Conservation (phyloP, 495 filamentous ascomycete genomes). For the Ramalina intermedia region DNA sequence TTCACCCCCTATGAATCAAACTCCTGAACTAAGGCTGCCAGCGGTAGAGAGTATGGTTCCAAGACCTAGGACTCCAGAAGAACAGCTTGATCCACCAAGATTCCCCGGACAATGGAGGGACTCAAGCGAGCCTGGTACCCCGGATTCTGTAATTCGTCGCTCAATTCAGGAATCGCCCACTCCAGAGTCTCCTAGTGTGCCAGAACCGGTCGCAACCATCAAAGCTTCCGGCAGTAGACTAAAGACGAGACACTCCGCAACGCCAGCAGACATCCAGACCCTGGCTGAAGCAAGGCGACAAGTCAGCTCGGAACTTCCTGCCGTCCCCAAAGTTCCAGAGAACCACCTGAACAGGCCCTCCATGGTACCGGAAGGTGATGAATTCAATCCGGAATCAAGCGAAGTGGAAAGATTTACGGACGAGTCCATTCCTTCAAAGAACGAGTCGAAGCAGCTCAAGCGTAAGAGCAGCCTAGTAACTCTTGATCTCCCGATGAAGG, state of each 20-base stretch:
- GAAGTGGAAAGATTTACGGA: conserved; percentile 2
- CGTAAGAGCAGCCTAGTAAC: conserved; percentile 39
- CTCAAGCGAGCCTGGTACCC: conserved; percentile 59
- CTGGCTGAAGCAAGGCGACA: conserved; percentile 82
- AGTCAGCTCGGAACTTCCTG: conserved; percentile 51
- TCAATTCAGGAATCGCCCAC: conserved; percentile 34
- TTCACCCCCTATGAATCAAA: not conserved
- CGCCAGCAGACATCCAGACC: conserved; percentile 65
- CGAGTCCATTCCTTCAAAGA: conserved; percentile 4
- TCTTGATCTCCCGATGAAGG: conserved; percentile 53
- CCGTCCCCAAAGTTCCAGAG: conserved; percentile 47
- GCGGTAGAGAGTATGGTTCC: conserved; percentile 23
- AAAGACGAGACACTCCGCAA: conserved; percentile 79
- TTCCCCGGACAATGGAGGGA: conserved; percentile 30
- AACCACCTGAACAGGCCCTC: conserved; percentile 37
- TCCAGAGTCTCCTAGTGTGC: conserved; percentile 46
- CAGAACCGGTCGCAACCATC: conserved; percentile 79
- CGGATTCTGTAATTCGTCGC: conserved; percentile 87
- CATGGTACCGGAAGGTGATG: conserved; percentile 24
- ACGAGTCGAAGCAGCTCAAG: conserved; percentile 20
- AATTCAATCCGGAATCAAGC: conserved; percentile 13
- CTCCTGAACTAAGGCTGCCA: not conserved
- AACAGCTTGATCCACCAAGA: conserved; percentile 33
- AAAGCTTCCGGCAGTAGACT: conserved; percentile 75
- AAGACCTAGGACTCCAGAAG: conserved; percentile 52